These are phyloP conservation scores for Escallonia herrerae DNA, from an alignment of 129 eudicot species.

Conservation along the genomic window DNA sequence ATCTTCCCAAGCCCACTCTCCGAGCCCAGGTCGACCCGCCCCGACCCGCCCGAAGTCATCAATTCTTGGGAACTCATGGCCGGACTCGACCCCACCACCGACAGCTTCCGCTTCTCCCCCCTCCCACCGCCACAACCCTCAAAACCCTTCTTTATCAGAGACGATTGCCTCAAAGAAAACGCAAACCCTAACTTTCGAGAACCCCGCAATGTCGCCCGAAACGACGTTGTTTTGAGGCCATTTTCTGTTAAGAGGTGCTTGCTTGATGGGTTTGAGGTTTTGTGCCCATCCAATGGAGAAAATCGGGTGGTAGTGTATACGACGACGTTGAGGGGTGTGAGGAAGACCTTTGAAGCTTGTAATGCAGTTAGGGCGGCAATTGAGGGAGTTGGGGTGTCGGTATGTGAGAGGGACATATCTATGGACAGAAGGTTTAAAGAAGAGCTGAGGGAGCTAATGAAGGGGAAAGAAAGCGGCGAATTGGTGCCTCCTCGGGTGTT, in stretches of 20 bases:
- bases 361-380: constrained; percentile 69
- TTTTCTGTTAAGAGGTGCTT: background rate
- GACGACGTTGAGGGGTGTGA: constrained; percentile 60
- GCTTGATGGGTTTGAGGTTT: constrained; percentile 40
- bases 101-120: constrained; percentile 39
- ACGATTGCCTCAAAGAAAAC: constrained; percentile 19
- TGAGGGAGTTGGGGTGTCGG: constrained; percentile 43
- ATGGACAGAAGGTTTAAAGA: constrained; percentile 84
- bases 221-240: too few relatives aligned
- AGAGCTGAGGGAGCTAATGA: constrained; percentile 55
- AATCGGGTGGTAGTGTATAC: constrained; percentile 63
- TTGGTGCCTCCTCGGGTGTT: constrained; percentile 65
- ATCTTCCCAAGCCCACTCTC: constrained; percentile 33
- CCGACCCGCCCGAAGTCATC: constrained; percentile 50
- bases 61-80: constrained; percentile 93
- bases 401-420: constrained; percentile 77
- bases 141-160: constrained; percentile 21
- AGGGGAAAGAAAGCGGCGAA: constrained; percentile 32
- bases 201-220: background rate
- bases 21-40: constrained; percentile 3
- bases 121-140: constrained; percentile 30
- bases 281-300: constrained; percentile 81
- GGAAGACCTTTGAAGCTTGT: constrained; percentile 75
- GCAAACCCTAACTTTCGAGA: constrained; percentile 17
- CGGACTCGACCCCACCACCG: constrained; percentile 49